Evolutionary conservation across 805 yeast species (phyloP).

Genomic region (Hanseniaspora meyeri): DNA sequence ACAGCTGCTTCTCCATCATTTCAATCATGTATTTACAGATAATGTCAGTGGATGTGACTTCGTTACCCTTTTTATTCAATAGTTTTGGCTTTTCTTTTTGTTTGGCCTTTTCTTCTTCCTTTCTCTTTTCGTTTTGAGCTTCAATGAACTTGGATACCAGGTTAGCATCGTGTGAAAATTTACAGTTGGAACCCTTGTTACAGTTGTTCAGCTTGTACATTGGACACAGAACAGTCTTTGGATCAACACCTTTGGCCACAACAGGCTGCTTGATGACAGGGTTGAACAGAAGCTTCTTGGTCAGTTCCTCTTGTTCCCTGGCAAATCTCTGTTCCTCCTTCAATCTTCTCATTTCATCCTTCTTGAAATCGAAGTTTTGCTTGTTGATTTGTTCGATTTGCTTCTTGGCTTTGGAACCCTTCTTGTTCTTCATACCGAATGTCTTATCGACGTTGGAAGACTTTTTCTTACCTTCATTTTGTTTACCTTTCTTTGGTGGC

Average conservation of each 20-base stretch:
- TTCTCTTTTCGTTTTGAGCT: conserved; percentile 78
- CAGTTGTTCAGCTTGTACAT: conserved; percentile 79
- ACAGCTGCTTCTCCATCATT: conserved; percentile 56
- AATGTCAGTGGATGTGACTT: conserved; percentile 83
- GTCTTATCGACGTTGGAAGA: conserved; percentile 75
- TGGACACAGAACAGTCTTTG: conserved; percentile 83
- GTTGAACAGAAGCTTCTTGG: conserved; percentile 68
- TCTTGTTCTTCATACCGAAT: conserved; percentile 90
- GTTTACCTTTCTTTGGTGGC: conserved; percentile 67
- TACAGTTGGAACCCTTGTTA: conserved; percentile 71
- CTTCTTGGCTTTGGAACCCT: conserved; percentile 78
- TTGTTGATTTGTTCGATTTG: conserved; percentile 59
- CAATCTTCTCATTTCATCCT: conserved; percentile 62
- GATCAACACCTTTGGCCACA: conserved; percentile 95
- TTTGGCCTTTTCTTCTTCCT: conserved; percentile 65
- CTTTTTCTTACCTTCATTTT: conserved; percentile 38
- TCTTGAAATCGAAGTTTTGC: conserved; percentile 45
- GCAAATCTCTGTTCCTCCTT: conserved; percentile 74
- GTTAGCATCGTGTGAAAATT: conserved; percentile 90
- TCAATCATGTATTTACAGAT: conserved; percentile 90
- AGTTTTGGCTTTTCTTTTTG: conserved; percentile 95
- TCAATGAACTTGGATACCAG: conserved; percentile 74
- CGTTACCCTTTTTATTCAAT: conserved; percentile 86
- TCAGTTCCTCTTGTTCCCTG: conserved; percentile 77
- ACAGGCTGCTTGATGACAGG: conserved; percentile 56